Percentiles rank a stretch among this genome's conserved stretches.
phyloP scores from a whole-genome alignment of 2,329 filamentous ascomycete genomes.

The Colletotrichum eremochloae region DNA sequence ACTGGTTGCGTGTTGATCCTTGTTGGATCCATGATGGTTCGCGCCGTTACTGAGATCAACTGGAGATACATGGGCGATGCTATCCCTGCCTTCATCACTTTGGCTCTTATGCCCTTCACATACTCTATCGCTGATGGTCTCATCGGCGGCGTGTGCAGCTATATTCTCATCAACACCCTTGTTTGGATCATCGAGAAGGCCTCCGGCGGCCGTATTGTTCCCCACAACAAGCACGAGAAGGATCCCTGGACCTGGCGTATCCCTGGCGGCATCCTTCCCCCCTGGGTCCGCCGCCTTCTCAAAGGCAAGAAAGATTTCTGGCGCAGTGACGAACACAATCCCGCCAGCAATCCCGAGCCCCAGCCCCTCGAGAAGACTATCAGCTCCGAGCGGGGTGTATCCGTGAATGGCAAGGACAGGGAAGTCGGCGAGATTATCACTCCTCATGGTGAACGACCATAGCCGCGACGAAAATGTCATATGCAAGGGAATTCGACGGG shows the following conservation, averaged over 20 bases:
- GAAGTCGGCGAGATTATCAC: slow-evolving; percentile 38
- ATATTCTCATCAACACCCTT: slow-evolving; percentile 79
- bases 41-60: slow-evolving; percentile 85
- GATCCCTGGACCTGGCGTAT: slow-evolving; percentile 86
- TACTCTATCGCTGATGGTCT: slow-evolving; percentile 91
- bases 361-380: slow-evolving; percentile 44
- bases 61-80: slow-evolving; percentile 89
- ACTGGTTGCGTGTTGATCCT: slow-evolving; percentile 90
- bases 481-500: neutral
- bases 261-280: slow-evolving; percentile 79
- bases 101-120: slow-evolving; percentile 89
- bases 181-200: slow-evolving; percentile 77
- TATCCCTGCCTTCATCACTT: slow-evolving; percentile 85
- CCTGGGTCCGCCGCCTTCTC: slow-evolving; percentile 75
- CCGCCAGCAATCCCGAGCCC: slow-evolving; percentile 41
- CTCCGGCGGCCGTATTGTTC: slow-evolving; percentile 78
- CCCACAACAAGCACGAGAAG: slow-evolving; percentile 80
- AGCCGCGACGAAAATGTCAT: neutral
- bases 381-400: slow-evolving; percentile 42
- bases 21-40: slow-evolving; percentile 89
- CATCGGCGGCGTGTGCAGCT: slow-evolving; percentile 83
- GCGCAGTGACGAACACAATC: slow-evolving; percentile 57
- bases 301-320: slow-evolving; percentile 82
- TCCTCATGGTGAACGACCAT: slow-evolving; percentile 23
- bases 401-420: slow-evolving; percentile 34